Conservation (phyloP, 768 basidiomycete genomes). For the Auricularia cornea region DNA sequence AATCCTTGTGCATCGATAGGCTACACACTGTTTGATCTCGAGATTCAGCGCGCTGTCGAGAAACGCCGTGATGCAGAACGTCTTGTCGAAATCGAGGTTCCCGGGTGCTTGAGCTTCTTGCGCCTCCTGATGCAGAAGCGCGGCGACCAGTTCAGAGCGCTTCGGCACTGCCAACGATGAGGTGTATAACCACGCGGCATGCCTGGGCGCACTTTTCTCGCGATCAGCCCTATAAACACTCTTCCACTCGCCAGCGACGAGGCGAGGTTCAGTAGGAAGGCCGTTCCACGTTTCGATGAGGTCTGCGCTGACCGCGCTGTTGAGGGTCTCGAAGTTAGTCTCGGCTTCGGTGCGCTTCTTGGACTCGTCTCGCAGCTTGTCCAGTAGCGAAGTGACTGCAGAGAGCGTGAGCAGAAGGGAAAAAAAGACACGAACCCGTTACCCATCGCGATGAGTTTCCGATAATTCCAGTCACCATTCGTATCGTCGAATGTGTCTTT, state of each 20-base stretch:
- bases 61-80: not conserved
- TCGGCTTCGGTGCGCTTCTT: not conserved
- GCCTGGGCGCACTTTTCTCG: not conserved
- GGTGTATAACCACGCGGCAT: not conserved
- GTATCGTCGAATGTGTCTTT: conserved; percentile 30
- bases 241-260: not conserved
- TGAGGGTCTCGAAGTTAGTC: not conserved
- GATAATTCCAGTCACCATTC: conserved; percentile 30
- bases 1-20: not conserved
- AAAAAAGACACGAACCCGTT: not conserved
- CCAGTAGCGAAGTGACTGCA: conserved; percentile 2
- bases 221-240: not conserved
- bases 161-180: not conserved
- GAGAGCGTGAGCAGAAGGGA: not conserved
- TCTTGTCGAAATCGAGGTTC: not conserved
- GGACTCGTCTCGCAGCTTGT: not conserved
- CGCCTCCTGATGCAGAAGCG: not conserved
- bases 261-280: not conserved
- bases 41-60: not conserved
- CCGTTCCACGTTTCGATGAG: conserved; percentile 6
- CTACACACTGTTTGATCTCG: not conserved
- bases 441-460: conserved; percentile 24
- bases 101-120: not conserved
- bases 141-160: not conserved
- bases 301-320: conserved; percentile 8